A percentile compares a stretch with the other conserved stretches of the same genome.
Conservation (phyloP, 2,329 filamentous ascomycete genomes). For the Diaporthe citri region DNA sequence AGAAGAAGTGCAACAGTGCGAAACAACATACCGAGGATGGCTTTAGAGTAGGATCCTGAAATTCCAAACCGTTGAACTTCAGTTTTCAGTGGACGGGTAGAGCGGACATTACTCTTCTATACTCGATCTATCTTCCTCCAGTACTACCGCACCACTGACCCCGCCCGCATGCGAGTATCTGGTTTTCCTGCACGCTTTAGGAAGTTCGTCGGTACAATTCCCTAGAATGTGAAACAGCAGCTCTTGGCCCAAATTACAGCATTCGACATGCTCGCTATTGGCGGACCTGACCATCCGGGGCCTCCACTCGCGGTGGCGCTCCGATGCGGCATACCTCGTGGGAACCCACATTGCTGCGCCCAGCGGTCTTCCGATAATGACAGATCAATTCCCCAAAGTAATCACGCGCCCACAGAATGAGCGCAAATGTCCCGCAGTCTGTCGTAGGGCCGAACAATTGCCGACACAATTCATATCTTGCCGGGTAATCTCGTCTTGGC, state of each 20-base stretch:
- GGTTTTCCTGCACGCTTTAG: not conserved
- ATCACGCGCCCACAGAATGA: not conserved
- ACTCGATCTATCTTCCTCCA: not conserved
- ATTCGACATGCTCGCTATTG: not conserved
- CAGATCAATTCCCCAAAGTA: not conserved
- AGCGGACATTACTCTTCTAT: not conserved
- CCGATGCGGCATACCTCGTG: not conserved
- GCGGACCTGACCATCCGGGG: not conserved
- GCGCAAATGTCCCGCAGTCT: too few relatives aligned
- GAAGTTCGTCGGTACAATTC: not conserved
- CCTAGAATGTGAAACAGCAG: not conserved
- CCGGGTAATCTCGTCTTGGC: constrained; percentile 19
- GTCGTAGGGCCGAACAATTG: not conserved
- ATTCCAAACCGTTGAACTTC: rapidly evolving
- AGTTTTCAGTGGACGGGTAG: rapidly evolving
- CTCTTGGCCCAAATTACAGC: not conserved
- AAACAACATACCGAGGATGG: not conserved
- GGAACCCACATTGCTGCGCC: not conserved
- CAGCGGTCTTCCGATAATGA: not conserved
- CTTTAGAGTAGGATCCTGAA: rapidly evolving
- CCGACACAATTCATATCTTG: not conserved
- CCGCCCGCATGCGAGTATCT: not conserved
- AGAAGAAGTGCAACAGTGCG: not conserved
- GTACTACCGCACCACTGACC: not conserved
- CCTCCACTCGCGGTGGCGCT: rapidly evolving